Percentiles rank a stretch among this genome's conserved stretches.
These are phyloP conservation scores for Botrytis squamosa DNA, from an alignment of 2,329 filamentous ascomycete genomes.

Conservation along the genomic window DNA sequence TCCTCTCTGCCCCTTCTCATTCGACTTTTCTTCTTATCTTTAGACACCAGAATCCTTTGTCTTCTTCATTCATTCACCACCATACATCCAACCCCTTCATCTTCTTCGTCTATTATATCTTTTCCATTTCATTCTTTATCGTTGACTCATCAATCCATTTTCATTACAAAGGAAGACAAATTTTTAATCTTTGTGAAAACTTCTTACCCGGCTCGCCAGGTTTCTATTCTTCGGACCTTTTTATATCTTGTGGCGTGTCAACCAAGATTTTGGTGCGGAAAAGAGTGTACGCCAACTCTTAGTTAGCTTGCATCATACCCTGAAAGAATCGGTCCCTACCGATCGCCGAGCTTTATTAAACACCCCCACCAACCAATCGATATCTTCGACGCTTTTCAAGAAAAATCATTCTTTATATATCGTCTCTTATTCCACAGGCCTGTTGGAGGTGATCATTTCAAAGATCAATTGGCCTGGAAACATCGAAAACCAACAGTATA, in stretches of 20 bases:
- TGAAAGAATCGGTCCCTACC: conserved; percentile 13
- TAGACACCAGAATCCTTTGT: conserved; percentile 3
- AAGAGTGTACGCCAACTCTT: not conserved
- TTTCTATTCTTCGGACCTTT: not conserved
- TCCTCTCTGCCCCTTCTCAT: not conserved
- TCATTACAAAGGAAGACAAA: not conserved
- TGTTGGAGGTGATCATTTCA: not conserved
- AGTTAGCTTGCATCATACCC: conserved; percentile 16
- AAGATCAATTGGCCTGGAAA: conserved; percentile 7
- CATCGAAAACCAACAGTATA: not conserved
- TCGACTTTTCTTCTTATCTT: not conserved
- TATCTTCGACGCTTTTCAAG: not conserved
- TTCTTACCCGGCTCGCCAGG: not conserved
- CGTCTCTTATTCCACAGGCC: not conserved
- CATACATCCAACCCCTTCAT: not conserved
- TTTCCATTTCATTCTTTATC: not conserved
- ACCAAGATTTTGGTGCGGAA: not conserved
- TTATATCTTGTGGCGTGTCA: conserved; percentile 12
- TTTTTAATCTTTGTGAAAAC: not conserved
- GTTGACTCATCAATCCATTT: conserved; percentile 9
- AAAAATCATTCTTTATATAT: conserved; percentile 5
- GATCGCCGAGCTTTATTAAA: conserved; percentile 2
- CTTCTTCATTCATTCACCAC: not conserved
- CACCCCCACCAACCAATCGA: not conserved
- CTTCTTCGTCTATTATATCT: conserved; percentile 13